phyloP scores from a whole-genome alignment of 2,329 filamentous ascomycete species.

The Fusarium drepaniforme region DNA sequence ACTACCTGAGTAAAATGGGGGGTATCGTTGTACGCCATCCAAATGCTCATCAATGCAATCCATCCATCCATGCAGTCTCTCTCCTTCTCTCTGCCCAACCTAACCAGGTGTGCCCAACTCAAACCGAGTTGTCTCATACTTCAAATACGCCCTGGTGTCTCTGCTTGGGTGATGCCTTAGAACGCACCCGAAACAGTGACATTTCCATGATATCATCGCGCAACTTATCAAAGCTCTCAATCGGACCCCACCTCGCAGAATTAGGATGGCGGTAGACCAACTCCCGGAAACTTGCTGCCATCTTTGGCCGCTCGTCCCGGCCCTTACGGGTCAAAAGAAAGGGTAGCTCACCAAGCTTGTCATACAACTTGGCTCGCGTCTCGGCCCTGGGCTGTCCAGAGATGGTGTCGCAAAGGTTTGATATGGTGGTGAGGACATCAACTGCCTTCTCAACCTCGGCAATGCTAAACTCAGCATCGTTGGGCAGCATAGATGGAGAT shows the following conservation, averaged over 20 bases:
- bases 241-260: constrained; percentile 19
- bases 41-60: constrained; percentile 24
- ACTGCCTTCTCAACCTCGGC: constrained; percentile 10
- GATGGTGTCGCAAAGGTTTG: constrained; percentile 4
- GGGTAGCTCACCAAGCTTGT: constrained; percentile 16
- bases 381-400: not conserved
- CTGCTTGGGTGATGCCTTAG: constrained; percentile 17
- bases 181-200: constrained; percentile 11
- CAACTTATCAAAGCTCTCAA: constrained; percentile 24
- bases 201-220: not conserved
- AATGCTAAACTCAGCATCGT: not conserved
- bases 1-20: constrained; percentile 21
- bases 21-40: constrained; percentile 29
- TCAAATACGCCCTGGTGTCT: constrained; percentile 6
- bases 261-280: constrained; percentile 13
- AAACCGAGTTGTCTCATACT: constrained; percentile 9
- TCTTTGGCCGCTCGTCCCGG: not conserved
- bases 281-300: constrained; percentile 9
- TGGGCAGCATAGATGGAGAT: not conserved
- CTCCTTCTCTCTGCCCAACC: not conserved
- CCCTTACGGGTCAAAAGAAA: constrained; percentile 17
- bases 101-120: not conserved
- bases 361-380: not conserved
- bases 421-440: constrained; percentile 7
- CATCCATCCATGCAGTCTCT: constrained; percentile 10